phyloP scores from a whole-genome alignment of 148 eudicot species.

The Persicaria tinctoria region DNA sequence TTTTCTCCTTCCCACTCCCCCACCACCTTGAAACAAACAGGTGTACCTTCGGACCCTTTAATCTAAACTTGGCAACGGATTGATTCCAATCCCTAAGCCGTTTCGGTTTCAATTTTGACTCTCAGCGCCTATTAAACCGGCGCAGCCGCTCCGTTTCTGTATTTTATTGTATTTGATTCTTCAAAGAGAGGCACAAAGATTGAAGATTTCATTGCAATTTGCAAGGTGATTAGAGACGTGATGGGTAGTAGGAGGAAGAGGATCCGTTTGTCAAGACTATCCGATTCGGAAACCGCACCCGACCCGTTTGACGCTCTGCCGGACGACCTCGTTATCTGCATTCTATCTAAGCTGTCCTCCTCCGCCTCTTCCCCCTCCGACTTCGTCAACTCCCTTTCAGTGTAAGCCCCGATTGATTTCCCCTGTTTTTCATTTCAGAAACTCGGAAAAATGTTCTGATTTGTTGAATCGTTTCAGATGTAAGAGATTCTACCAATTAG shows the following conservation, averaged over 20 bases:
- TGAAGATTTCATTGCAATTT: too few relatives aligned
- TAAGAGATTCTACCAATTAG: slow-evolving; percentile 36
- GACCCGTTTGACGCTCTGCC: slow-evolving; percentile 19
- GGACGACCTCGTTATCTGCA: slow-evolving; percentile 16
- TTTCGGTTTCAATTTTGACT: background rate
- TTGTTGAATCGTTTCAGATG: slow-evolving; percentile 23
- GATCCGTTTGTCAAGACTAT: background rate
- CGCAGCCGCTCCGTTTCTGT: background rate
- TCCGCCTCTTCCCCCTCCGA: slow-evolving; percentile 16
- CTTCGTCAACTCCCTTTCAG: slow-evolving; percentile 13
- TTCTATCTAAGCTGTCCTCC: slow-evolving; percentile 17
- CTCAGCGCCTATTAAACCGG: background rate
- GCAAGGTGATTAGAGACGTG: background rate
- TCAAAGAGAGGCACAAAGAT: too few relatives aligned
- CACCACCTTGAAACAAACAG: background rate
- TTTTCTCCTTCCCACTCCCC: background rate
- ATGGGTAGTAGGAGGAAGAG: slow-evolving; percentile 2
- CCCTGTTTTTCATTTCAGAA: background rate
- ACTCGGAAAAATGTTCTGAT: too few relatives aligned
- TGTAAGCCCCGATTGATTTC: slow-evolving; percentile 3
- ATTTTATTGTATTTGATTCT: background rate
- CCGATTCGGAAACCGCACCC: background rate
- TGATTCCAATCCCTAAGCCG: background rate
- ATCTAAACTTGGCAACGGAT: background rate
- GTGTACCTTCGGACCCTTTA: background rate